Conservation (phyloP, 2,329 filamentous ascomycete genomes). For the Colletotrichum somersetense region DNA sequence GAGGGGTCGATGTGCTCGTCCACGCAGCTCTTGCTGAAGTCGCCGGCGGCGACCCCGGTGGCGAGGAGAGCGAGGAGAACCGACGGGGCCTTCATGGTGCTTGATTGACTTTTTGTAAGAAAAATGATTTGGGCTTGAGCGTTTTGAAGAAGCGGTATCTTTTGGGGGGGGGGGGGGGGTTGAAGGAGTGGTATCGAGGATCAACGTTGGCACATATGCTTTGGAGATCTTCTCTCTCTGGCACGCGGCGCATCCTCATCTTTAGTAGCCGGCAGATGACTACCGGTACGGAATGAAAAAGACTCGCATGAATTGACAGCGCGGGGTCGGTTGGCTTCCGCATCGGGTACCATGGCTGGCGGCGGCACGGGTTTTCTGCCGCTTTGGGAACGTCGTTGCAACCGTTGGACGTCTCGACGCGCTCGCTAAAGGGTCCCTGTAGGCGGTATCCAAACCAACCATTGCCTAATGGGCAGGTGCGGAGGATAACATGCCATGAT, state of each 20-base stretch:
- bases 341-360: neutral
- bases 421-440: neutral
- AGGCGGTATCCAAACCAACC: neutral
- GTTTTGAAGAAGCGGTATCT: too few species aligned
- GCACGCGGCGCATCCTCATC: neutral
- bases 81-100: constrained; percentile 1
- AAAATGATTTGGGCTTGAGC: neutral
- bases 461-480: constrained; percentile 34
- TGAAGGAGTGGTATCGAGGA: too few species aligned
- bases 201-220: neutral
- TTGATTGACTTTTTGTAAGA: too few species aligned
- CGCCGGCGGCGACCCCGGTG: constrained; percentile 6
- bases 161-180: too few species aligned
- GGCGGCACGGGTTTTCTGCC: neutral
- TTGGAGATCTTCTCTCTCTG: neutral
- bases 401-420: constrained; percentile 15
- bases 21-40: constrained; percentile 36
- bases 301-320: too few species aligned
- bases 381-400: constrained; percentile 6
- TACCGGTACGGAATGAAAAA: neutral
- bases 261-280: neutral
- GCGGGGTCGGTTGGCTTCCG: constrained; percentile 13
- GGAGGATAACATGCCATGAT: constrained; percentile 18
- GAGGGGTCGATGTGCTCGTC: constrained; percentile 30
- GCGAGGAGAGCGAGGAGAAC: constrained; percentile 5